Percentiles rank a stretch among this genome's conserved stretches.
Conservation (phyloP, 2,329 filamentous ascomycete species). For the Fusarium nelsonii region DNA sequence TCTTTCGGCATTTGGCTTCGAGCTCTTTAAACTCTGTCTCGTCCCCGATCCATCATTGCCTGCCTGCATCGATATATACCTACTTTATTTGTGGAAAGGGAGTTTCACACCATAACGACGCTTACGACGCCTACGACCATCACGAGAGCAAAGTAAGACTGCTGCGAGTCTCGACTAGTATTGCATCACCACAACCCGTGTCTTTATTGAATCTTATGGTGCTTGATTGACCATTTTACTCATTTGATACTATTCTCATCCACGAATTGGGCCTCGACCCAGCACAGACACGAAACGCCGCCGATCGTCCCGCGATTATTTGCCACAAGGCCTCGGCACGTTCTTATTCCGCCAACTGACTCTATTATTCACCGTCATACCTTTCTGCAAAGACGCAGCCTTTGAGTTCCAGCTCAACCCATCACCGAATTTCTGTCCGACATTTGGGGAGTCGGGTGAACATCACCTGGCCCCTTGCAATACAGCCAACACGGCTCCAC, state of each 20-base stretch:
- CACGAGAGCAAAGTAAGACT: constrained; percentile 38
- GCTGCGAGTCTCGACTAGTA: constrained; percentile 22
- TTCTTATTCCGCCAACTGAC: constrained; percentile 4
- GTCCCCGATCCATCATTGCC: not conserved
- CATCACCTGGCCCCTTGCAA: constrained; percentile 49
- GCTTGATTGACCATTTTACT: constrained; percentile 5
- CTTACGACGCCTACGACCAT: constrained; percentile 40
- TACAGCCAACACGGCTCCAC: constrained; percentile 48
- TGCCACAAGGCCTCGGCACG: constrained; percentile 23
- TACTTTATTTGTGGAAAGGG: constrained; percentile 5
- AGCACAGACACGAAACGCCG: constrained; percentile 29
- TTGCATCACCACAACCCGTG: not conserved
- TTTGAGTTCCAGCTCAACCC: not conserved
- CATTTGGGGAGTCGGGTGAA: constrained; percentile 50
- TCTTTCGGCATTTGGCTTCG: constrained; percentile 9
- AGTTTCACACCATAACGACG: constrained; percentile 35
- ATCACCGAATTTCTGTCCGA: constrained; percentile 21
- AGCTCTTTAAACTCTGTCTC: constrained; percentile 22
- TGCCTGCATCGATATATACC: not conserved
- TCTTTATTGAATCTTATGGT: constrained; percentile 13
- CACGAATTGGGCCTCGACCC: constrained; percentile 14
- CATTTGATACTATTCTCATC: constrained; percentile 28
- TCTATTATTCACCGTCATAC: constrained; percentile 9
- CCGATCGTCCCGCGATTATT: constrained; percentile 33
- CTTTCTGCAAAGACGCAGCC: constrained; percentile 18